These are phyloP conservation scores for Pisolithus microcarpus DNA, from an alignment of 768 basidiomycete genomes.

Conservation along the genomic window DNA sequence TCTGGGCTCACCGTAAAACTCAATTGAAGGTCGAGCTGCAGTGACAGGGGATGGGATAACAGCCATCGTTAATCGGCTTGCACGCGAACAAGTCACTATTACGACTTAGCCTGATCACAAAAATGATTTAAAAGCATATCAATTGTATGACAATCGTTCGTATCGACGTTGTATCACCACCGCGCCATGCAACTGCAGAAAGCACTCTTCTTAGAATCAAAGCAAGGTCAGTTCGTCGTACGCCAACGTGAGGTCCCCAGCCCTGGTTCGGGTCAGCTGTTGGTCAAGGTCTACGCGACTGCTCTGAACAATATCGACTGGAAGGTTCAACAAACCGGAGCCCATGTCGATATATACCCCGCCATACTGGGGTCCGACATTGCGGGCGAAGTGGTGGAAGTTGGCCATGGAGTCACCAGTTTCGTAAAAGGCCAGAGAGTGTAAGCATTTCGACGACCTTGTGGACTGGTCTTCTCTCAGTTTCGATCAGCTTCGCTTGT, in stretches of 20 bases:
- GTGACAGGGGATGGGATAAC: too few relatives aligned
- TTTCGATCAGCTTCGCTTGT: constrained; percentile 22
- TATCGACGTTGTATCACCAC: not conserved
- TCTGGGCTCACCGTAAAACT: too few relatives aligned
- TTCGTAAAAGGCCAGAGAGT: constrained; percentile 36
- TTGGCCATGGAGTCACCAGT: constrained; percentile 30
- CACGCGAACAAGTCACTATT: too few relatives aligned
- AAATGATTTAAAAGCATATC: too few relatives aligned
- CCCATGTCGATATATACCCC: constrained; percentile 29
- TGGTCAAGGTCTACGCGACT: constrained; percentile 33
- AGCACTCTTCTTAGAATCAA: constrained; percentile 20
- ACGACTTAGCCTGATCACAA: too few relatives aligned
- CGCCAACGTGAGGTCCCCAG: constrained; percentile 19
- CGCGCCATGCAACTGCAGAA: constrained; percentile 12
- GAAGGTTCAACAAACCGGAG: constrained; percentile 27
- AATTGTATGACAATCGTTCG: too few relatives aligned
- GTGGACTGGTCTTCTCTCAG: not conserved
- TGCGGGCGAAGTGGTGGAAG: constrained; percentile 32
- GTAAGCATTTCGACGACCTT: constrained; percentile 16
- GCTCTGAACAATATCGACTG: constrained; percentile 45
- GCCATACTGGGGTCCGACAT: constrained; percentile 30
- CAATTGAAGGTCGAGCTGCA: too few relatives aligned
- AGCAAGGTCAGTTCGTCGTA: constrained; percentile 25
- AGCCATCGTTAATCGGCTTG: too few relatives aligned
- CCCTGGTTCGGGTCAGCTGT: constrained; percentile 33